Evolutionary conservation across 306 rosid species (phyloP).

Genomic region (Luffa acutangula): DNA sequence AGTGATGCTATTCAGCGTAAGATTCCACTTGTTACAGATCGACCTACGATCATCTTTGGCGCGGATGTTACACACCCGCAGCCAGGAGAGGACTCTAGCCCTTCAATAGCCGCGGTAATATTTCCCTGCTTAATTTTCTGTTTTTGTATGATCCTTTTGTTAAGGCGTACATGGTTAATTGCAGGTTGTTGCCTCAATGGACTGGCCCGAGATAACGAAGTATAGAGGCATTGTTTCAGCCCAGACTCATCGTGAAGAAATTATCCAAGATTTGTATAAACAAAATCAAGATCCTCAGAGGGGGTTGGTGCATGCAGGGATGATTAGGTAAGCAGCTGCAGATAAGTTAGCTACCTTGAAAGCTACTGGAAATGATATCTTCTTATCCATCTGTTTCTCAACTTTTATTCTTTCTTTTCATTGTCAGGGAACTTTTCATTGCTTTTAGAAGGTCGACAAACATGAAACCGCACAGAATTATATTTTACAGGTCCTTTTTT

Average conservation of each 20-base stretch:
- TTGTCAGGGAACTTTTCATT: slow-evolving; percentile 42
- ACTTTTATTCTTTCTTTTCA: neutral
- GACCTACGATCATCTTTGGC: slow-evolving; percentile 60
- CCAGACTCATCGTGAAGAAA: slow-evolving; percentile 49
- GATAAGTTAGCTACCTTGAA: neutral
- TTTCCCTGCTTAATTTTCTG: neutral
- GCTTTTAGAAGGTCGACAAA: slow-evolving; percentile 30
- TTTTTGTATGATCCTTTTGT: neutral
- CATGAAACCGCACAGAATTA: slow-evolving; percentile 37
- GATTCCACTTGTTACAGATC: slow-evolving; percentile 47
- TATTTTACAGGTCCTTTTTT: slow-evolving; percentile 66
- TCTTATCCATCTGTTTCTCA: neutral
- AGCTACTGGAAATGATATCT: neutral
- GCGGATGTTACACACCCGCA: slow-evolving; percentile 84
- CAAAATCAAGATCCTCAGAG: slow-evolving; percentile 6
- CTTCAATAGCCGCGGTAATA: slow-evolving; percentile 84
- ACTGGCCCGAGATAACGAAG: slow-evolving; percentile 66
- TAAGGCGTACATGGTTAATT: neutral
- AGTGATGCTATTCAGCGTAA: slow-evolving; percentile 34
- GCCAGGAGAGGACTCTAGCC: slow-evolving; percentile 53
- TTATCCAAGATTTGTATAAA: slow-evolving; percentile 55
- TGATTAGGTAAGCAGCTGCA: slow-evolving; percentile 40
- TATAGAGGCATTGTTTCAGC: slow-evolving; percentile 67
- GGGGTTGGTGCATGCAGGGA: slow-evolving; percentile 44
- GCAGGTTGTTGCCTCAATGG: slow-evolving; percentile 90